Base-by-base conservation (phyloP, 768 basidiomycete species). In the Boletus rex-veris region DNA sequence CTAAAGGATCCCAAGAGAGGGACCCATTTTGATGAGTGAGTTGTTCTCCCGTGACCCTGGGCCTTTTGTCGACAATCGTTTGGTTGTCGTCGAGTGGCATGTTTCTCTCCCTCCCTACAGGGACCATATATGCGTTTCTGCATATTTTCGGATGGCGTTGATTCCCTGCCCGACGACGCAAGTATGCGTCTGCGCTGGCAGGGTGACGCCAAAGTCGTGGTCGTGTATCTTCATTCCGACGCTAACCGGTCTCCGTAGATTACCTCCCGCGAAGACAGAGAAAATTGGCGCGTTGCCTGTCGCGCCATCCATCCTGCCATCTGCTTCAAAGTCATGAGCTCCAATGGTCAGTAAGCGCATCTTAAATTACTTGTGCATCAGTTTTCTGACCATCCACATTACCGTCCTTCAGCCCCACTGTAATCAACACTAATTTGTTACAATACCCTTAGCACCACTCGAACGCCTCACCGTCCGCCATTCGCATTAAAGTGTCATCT, bases 1-100 rank as follows among this genome's bases (percentile, higher is more conserved):
- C 79, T 87, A 42, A 90, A 88, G 44, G 86, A 97, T 64, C 93
- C 93, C 3, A 97, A 93, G 72, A 79, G 92, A 18, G 90, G 91
- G 5, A 82, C 77, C 39, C 88, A 92, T 69, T 92, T 92, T 58
- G 86, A 89, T n/a, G 75, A 79, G 80, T 81, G 56, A 63, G 77
- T 37, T 3, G 33, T 4, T 35, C 12, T 35, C 14, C 28, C 28
- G 28, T 36, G 2, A 36, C 35, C 3, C 35, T 36, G 14, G 28
- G 28, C 28, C 28, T 28, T 36, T 5, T 36, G 35, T 5, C 35
- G 35, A 36, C 15, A 15, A 26, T 26, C 8, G 26, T 8, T 8
- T 26, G 28, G 7, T 8, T 7, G 28, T 28, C 28, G 42, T 2
- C 4, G 7, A 11, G 8, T 31, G 28, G n/a, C 33, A 14, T 30